These are phyloP conservation scores for Mycena rebaudengoi DNA, from an alignment of 768 basidiomycete genomes.

Conservation along the genomic window DNA sequence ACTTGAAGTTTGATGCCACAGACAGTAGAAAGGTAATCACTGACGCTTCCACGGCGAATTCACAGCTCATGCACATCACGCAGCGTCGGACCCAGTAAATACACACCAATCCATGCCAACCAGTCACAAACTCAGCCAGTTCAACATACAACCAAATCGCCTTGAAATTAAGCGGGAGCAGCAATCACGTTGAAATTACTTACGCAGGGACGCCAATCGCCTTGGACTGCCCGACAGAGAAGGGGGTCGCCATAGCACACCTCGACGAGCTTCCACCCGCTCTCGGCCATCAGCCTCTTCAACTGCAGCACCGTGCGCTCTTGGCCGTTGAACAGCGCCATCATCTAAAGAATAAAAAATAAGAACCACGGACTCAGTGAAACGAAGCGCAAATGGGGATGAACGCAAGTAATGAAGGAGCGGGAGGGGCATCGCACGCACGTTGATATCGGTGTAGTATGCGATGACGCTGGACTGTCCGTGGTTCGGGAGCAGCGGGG, in stretches of 20 bases:
- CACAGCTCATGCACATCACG: too few relatives aligned
- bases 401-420: background rate
- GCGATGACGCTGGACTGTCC: background rate
- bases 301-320: background rate
- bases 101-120: too few relatives aligned
- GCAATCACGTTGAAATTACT: too few relatives aligned
- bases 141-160: too few relatives aligned
- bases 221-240: conserved; percentile 2
- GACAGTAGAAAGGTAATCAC: too few relatives aligned
- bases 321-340: conserved; percentile 1
- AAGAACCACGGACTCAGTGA: too few relatives aligned
- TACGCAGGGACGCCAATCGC: background rate
- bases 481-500: background rate
- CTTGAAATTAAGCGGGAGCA: too few relatives aligned
- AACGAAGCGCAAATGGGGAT: background rate
- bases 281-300: background rate
- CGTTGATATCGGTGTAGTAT: background rate
- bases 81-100: too few relatives aligned
- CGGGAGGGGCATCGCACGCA: too few relatives aligned
- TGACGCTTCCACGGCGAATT: too few relatives aligned
- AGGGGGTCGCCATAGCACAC: conserved; percentile 1
- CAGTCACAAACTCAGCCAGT: too few relatives aligned
- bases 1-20: too few relatives aligned
- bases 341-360: background rate
- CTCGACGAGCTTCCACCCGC: conserved; percentile 8